These are phyloP conservation scores for Raffaelea arxii DNA, from an alignment of 2,329 filamentous ascomycete species.

Conservation along the genomic window DNA sequence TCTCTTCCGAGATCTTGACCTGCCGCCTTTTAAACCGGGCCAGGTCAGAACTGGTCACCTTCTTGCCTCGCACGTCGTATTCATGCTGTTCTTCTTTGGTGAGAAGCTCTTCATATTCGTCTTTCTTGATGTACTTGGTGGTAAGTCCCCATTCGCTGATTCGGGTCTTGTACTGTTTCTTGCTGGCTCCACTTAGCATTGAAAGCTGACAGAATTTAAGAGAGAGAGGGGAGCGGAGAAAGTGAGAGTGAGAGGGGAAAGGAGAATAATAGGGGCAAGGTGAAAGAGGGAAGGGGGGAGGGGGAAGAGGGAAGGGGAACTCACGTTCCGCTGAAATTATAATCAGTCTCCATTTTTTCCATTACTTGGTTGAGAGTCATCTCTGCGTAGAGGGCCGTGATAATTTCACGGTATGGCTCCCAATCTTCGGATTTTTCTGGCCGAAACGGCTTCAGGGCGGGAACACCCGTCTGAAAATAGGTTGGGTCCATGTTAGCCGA, in stretches of 20 bases:
- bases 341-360: conserved; percentile 21
- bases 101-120: conserved; percentile 22
- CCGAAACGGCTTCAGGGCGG: conserved; percentile 6
- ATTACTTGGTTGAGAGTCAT: conserved; percentile 28
- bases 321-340: conserved; percentile 22
- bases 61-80: conserved; percentile 18
- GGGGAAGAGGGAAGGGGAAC: conserved; percentile 1
- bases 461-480: not conserved
- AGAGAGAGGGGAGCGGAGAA: not conserved
- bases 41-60: conserved; percentile 7
- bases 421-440: conserved; percentile 21
- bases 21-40: conserved; percentile 9
- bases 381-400: conserved; percentile 19
- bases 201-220: not conserved
- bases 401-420: conserved; percentile 20
- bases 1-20: conserved; percentile 6
- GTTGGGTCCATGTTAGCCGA: not conserved
- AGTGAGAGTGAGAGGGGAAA: not conserved
- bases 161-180: conserved; percentile 23
- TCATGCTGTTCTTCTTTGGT: conserved; percentile 17
- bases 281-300: not conserved
- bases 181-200: conserved; percentile 8
- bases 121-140: conserved; percentile 23
- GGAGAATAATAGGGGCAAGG: not conserved
- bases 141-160: conserved; percentile 24